phyloP scores from a whole-genome alignment of 108 stramenopile genomes.

The Pseudonitzschia delicatissima region DNA sequence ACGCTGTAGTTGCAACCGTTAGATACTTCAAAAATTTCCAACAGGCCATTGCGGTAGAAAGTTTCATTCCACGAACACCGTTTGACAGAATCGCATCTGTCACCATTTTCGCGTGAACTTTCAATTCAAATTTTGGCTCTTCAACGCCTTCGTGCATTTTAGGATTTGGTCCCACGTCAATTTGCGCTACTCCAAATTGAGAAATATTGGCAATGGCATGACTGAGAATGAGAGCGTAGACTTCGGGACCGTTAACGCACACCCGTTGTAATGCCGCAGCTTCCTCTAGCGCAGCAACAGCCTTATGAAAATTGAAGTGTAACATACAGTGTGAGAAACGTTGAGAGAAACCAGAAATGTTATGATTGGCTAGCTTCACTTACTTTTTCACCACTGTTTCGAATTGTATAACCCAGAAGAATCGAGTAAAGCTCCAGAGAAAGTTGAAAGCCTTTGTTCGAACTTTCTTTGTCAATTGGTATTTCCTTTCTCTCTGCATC shows the following conservation, averaged over 20 bases:
- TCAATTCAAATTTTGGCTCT: conserved; percentile 43
- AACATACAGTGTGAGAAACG: background rate
- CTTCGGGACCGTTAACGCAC: conserved; percentile 66
- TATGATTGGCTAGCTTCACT: background rate
- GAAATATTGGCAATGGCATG: conserved; percentile 72
- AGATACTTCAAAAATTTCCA: conserved; percentile 79
- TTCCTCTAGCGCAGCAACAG: conserved; percentile 62
- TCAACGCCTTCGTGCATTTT: conserved; percentile 17
- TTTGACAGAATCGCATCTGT: conserved; percentile 72
- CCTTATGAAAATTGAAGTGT: conserved; percentile 8
- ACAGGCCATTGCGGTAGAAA: conserved; percentile 62
- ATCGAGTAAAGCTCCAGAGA: conserved; percentile 71
- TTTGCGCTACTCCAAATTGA: conserved; percentile 51
- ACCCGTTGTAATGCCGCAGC: conserved; percentile 76
- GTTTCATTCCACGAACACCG: conserved; percentile 52
- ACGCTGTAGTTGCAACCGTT: conserved; percentile 58
- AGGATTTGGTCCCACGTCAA: conserved; percentile 28
- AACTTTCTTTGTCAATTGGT: background rate
- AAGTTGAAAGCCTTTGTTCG: conserved; percentile 49
- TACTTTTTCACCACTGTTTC: conserved; percentile 67
- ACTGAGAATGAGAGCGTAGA: conserved; percentile 70
- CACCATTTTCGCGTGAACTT: conserved; percentile 73
- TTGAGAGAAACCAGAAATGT: background rate
- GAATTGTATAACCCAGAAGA: conserved; percentile 66
- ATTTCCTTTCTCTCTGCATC: background rate